Percentiles rank a stretch among this genome's conserved stretches.
These are phyloP conservation scores for Lecanosticta acicola DNA, from an alignment of 2,329 filamentous ascomycete species.

Conservation along the genomic window DNA sequence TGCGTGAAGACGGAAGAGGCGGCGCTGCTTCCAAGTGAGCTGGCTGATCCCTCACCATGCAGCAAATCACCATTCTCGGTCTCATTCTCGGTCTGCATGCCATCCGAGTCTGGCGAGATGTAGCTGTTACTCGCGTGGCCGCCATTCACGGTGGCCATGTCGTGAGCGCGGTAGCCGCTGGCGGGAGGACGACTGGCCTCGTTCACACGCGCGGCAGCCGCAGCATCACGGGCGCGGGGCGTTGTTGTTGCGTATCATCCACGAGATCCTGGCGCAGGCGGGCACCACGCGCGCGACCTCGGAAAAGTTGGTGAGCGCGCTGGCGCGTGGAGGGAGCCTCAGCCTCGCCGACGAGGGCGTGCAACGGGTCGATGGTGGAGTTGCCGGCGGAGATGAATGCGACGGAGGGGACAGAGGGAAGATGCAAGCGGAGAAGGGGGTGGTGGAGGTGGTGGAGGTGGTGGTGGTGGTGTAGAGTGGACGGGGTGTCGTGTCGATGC, in stretches of 20 bases:
- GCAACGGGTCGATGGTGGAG: neutral
- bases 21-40: conserved; percentile 61
- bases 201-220: conserved; percentile 1
- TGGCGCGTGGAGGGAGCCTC: neutral
- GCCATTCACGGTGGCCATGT: neutral
- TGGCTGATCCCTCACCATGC: conserved; percentile 66
- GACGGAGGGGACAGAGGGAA: neutral
- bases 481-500: too few species aligned
- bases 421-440: neutral
- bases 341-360: neutral
- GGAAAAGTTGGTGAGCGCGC: conserved; percentile 6
- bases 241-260: neutral
- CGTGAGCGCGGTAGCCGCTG: neutral
- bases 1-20: conserved; percentile 66
- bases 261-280: neutral
- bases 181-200: neutral
- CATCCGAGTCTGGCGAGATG: conserved; percentile 29
- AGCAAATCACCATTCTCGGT: conserved; percentile 56
- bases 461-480: neutral
- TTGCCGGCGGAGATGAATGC: neutral
- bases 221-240: conserved; percentile 2
- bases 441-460: neutral
- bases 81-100: conserved; percentile 35
- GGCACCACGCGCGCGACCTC: conserved; percentile 4
- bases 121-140: conserved; percentile 6